Evolutionary conservation across 495 filamentous ascomycete genomes (phyloP).

Genomic region (Aspergillus incahuasiensis): DNA sequence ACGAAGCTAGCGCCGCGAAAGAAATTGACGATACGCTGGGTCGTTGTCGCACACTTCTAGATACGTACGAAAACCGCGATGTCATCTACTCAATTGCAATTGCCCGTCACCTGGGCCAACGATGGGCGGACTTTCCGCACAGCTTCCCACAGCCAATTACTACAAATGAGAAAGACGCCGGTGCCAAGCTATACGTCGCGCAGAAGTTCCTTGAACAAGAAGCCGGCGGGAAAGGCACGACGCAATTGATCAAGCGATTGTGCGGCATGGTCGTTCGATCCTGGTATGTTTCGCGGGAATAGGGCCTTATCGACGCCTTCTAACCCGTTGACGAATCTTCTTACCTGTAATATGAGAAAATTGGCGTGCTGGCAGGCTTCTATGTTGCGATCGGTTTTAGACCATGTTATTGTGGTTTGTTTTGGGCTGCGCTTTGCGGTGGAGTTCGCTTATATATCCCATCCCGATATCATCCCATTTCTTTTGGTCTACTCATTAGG

Average conservation of each 20-base stretch:
- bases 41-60: constrained; percentile 61
- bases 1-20: constrained; percentile 51
- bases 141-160: constrained; percentile 53
- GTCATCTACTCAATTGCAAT: constrained; percentile 86
- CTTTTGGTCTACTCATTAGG: not conserved
- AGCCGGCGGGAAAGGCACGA: constrained; percentile 64
- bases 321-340: constrained; percentile 7
- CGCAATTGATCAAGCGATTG: constrained; percentile 73
- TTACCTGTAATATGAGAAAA: constrained; percentile 24
- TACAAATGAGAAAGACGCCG: constrained; percentile 64
- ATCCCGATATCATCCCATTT: constrained; percentile 3
- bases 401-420: constrained; percentile 8
- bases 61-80: constrained; percentile 82
- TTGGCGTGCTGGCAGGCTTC: constrained; percentile 17
- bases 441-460: constrained; percentile 6
- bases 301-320: constrained; percentile 6
- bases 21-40: constrained; percentile 60
- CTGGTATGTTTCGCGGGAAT: constrained; percentile 49
- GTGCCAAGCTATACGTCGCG: constrained; percentile 71
- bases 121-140: constrained; percentile 60
- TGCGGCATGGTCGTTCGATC: constrained; percentile 63
- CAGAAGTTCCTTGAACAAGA: constrained; percentile 78
- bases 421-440: not conserved
- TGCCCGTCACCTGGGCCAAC: constrained; percentile 65
- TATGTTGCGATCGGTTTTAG: constrained; percentile 17